phyloP scores from a whole-genome alignment of 2,329 filamentous ascomycete genomes.

The Botrytis hyacinthi region DNA sequence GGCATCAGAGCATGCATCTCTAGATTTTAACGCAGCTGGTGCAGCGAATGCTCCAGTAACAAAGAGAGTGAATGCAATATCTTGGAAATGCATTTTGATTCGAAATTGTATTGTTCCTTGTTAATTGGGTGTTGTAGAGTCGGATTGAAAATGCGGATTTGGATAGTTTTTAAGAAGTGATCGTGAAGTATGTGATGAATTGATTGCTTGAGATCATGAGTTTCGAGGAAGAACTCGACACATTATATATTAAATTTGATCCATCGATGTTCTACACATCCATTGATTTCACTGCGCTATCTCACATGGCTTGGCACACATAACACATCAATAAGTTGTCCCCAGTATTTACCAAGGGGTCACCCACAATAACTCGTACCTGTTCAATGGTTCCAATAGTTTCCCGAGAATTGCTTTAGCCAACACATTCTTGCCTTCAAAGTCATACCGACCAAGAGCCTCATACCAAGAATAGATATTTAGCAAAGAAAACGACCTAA shows the following conservation, averaged over 20 bases:
- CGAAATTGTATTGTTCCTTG: too few relatives aligned
- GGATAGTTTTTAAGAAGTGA: background rate
- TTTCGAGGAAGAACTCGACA: background rate
- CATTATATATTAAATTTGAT: background rate
- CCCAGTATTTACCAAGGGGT: background rate
- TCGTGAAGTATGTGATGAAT: background rate
- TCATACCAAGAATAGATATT: background rate
- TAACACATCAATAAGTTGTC: background rate
- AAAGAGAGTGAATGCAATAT: slow-evolving; percentile 7
- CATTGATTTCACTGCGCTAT: background rate
- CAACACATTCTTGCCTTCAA: background rate
- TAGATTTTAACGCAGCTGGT: slow-evolving; percentile 1
- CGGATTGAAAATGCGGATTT: background rate
- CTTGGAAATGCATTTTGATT: slow-evolving; percentile 8
- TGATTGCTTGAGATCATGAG: background rate
- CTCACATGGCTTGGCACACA: background rate
- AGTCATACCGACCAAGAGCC: background rate
- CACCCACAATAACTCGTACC: background rate
- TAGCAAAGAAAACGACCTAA: background rate
- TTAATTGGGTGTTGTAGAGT: background rate
- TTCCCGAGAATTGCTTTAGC: background rate
- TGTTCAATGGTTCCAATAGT: background rate
- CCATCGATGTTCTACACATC: background rate
- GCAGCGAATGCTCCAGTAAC: slow-evolving; percentile 4
- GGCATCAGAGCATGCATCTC: background rate